Percentiles rank a stretch among this genome's conserved stretches.
phyloP scores from a whole-genome alignment of 345 rosid genomes.

The Conringia planisiliqua region DNA sequence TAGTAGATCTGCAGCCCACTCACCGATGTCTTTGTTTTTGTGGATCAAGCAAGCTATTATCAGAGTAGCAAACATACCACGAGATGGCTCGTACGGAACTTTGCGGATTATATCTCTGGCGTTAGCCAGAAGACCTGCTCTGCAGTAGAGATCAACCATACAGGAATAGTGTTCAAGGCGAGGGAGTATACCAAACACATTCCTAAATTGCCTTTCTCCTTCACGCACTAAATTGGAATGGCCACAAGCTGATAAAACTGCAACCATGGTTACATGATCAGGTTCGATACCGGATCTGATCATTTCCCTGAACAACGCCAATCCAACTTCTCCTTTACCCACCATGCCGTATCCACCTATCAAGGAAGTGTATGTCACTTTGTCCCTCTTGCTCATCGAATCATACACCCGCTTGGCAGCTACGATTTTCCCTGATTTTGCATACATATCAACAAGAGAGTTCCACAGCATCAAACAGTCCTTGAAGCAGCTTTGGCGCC shows the following conservation, averaged over 20 bases:
- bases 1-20: conserved; percentile 77
- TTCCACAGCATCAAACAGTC: conserved; percentile 56
- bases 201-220: conserved; percentile 51
- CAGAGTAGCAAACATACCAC: conserved; percentile 75
- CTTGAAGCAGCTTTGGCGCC: conserved; percentile 40
- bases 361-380: conserved; percentile 78
- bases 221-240: conserved; percentile 58
- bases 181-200: conserved; percentile 47
- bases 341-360: conserved; percentile 65
- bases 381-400: conserved; percentile 54
- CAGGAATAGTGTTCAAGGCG: conserved; percentile 64
- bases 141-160: conserved; percentile 74
- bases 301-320: conserved; percentile 59
- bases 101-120: conserved; percentile 45
- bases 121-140: conserved; percentile 56
- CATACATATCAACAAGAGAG: conserved; percentile 70
- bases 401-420: conserved; percentile 54
- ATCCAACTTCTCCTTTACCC: conserved; percentile 52
- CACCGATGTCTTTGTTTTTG: conserved; percentile 54
- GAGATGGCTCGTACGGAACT: conserved; percentile 52
- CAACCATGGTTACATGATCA: conserved; percentile 76
- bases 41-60: conserved; percentile 60
- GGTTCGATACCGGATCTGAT: conserved; percentile 43
- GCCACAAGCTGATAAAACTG: conserved; percentile 82
- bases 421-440: conserved; percentile 56